Base-by-base conservation (phyloP, 1,284 basidiomycete genomes). In the Rhodofomes roseus region DNA sequence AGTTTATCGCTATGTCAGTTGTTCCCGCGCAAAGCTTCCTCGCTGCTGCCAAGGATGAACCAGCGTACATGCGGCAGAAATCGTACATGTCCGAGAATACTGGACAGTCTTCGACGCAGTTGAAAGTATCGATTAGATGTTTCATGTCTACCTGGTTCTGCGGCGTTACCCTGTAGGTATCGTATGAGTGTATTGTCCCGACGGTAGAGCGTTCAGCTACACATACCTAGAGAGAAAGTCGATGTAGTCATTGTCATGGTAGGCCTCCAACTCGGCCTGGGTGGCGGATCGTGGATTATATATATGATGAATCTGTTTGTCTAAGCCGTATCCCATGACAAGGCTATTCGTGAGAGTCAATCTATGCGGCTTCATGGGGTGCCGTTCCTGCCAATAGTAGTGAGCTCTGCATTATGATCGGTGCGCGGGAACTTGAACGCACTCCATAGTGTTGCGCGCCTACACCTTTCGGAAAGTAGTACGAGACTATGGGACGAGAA, bases 281-380 rank as follows among this genome's bases (percentile, higher is more conserved):
- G 95, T 96, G 7, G 96, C 97, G 16, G 87, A 79, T 20, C 93
- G 84, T 1, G 96, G 96, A 63, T 93, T 89, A 72, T 93, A 97
- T 44, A 98, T 92, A 57, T 90, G 77, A 66, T 96, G 90, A 75
- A 99, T 98, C 69, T 95, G 90, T 69, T 97, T 92, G 77, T 99
- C 95, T 20, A 99, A 78, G 2, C 95, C 96, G 69, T 99, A 99
- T 0, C 95, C 96, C 71, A 97, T 85, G 5, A 99, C 96, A 48
- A 99, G 84, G 5, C 95, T 89, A 68, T 99, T 99, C 7, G 96
- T 98, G 54, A 99, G 76, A 2, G 95, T 96, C 11, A 99, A 77
- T 16, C 97, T 84, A 64, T 98, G 95, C 1, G 96, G 96, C 71
- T 98, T 97, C 96, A 99, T 99, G 2, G 96, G 97, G 79, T 99